A percentile compares a stretch with the other conserved stretches of the same genome.
Conservation (phyloP, 192 early-diverging fungal species). For the Podila epigama region DNA sequence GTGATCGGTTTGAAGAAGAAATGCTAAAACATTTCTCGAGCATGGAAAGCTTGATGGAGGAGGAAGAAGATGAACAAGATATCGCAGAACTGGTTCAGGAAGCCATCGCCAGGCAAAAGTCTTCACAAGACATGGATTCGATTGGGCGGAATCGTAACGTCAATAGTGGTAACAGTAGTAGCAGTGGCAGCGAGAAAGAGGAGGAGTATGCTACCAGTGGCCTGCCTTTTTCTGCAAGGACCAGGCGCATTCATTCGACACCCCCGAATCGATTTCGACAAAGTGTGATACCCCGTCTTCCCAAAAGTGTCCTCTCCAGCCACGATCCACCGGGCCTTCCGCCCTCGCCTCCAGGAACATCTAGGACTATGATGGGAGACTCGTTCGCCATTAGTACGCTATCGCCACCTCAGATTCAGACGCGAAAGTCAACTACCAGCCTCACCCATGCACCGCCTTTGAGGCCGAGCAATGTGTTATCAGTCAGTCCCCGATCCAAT, state of each 20-base stretch:
- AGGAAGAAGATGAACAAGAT: conserved; percentile 24
- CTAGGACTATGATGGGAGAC: conserved; percentile 1
- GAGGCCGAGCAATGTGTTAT: background rate
- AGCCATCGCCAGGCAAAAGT: background rate
- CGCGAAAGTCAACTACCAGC: background rate
- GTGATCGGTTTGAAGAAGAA: conserved; percentile 41
- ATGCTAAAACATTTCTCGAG: conserved; percentile 41
- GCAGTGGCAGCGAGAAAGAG: conserved; percentile 7
- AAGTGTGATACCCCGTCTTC: background rate
- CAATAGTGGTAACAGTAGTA: background rate
- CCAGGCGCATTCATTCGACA: background rate
- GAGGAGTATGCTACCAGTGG: background rate
- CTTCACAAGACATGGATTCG: too few species aligned
- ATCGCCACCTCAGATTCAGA: background rate
- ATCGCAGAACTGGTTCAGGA: conserved; percentile 7
- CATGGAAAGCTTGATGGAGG: conserved; percentile 31
- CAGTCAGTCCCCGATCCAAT: background rate
- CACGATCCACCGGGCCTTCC: conserved; percentile 14
- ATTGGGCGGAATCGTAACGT: background rate
- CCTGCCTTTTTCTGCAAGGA: background rate
- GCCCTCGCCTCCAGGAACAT: conserved; percentile 11
- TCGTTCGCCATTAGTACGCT: conserved; percentile 1
- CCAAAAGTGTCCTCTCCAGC: background rate
- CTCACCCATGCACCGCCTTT: background rate
- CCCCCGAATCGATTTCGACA: conserved; percentile 14